Base-by-base conservation (phyloP, 2,329 filamentous ascomycete genomes). In the Epichloe aotearoae region DNA sequence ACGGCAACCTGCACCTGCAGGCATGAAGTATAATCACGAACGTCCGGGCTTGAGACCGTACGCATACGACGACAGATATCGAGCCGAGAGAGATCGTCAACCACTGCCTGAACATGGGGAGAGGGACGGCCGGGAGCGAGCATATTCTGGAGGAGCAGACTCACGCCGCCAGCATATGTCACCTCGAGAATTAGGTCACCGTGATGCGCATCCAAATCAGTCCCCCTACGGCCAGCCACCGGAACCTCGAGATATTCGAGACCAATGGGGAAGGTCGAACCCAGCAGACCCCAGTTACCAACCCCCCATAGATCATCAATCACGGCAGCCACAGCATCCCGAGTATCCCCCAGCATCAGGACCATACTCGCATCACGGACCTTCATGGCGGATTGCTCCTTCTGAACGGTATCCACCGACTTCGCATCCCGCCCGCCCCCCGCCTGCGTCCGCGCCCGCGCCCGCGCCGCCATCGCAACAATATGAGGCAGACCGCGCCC, bases 21-120 rank as follows among this genome's bases (percentile, higher is more conserved):
- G 67, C 60, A 56, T 67, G 46, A 77, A 80, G 49, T 80, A 79
- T 58, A 76, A 76, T 53, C 69, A 71, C 0, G 77, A 81, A 44
- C 69, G 74, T 49, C 66, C 69, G 12, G 65, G 69, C 2, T 57
- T 72, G 14, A 72, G 75, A 46, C 61, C 66, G 3, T 64, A 65
- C 48, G 61, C 63, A 2, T 79, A 75, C 55, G 77, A 82, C 51
- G 76, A 80, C 19, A 73, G 75, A 42, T 79, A 72, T 50, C 68
- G 74, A 51, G 63, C 68, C 14, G 75, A 76, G 50, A 67, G 70
- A 43, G 75, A 77, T 46, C 66, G 72, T 30, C 66, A 70, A 49
- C 64, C 68, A 50, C 73, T 73, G 43, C 63, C 65, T 49, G 72
- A 75, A 39, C 61, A 68, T 42, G 62, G 70, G 7, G 70, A 73